Base-by-base conservation (phyloP, 2,329 filamentous ascomycete species). In the Botrytis hyacinthi region DNA sequence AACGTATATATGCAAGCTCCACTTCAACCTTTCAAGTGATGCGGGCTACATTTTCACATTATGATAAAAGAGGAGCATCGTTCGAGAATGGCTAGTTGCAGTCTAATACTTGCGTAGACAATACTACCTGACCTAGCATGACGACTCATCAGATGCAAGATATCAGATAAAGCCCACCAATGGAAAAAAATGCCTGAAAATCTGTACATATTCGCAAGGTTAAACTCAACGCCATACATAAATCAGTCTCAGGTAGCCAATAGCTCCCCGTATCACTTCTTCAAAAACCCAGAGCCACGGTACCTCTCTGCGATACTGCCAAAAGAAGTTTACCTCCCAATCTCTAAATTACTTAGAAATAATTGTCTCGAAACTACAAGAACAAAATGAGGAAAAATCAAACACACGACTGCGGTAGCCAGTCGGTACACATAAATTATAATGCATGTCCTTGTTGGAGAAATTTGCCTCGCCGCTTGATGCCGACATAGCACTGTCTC, bases 401-500 rank as follows among this genome's bases (percentile, higher is more conserved):
- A 67, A 67, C 37, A 65, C 44, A 67, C 32, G 46, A 63, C 20
- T 40, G 42, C 70, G n/a, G 46, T 59, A 72, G 26, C 60, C 46
- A 46, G 29, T 72, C 44, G 37, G 46, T 44, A 54, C 57, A 63
- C 44, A 57, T 44, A 48, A 72, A 72, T 32, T 72, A 72, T 67
- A 44, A 72, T 72, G 70, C 70, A 66, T 72, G 60, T 72, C 70
- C 70, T 66, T 72, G 62, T 48, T 68, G 62, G 51, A 29, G 40
- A 68, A 60, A 60, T 51, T 35, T 51, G 40, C 29, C 51, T 72
- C 62, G n/a, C 62, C 71, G 37, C 62, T 68, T 72, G 62, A 68
- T 69, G 40, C 70, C 61, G 60, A 67, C 44, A 68, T 68, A 42
- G 48, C n/a, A 60, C 35, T 57, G 42, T 67, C 70, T 67, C 60